Evolutionary conservation across 495 filamentous ascomycete genomes (phyloP).

Genomic region (Xylaria acuta): DNA sequence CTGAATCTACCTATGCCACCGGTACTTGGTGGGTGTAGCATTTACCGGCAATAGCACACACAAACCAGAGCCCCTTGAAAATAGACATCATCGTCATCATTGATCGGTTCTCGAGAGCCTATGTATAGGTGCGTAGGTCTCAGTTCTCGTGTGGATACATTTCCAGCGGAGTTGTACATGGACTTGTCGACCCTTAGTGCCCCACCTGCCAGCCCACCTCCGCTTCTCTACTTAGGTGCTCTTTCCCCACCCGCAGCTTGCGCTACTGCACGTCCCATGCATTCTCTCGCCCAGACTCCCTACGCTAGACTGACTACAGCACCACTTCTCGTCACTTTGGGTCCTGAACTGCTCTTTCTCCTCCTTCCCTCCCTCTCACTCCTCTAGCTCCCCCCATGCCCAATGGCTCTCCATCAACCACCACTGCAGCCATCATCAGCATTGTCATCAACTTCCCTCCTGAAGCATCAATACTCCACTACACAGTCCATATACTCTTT

Average conservation of each 20-base stretch:
- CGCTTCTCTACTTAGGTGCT: slow-evolving; percentile 2
- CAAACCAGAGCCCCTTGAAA: not conserved
- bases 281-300: slow-evolving; percentile 3
- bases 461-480: not conserved
- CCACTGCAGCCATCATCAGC: not conserved
- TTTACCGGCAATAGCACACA: not conserved
- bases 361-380: slow-evolving; percentile 17
- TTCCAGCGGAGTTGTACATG: not conserved
- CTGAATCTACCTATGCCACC: not conserved
- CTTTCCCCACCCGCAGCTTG: slow-evolving; percentile 22
- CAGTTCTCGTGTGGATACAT: not conserved
- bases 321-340: slow-evolving; percentile 17
- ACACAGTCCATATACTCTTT: not conserved
- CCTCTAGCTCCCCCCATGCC: not conserved
- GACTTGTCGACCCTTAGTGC: not conserved
- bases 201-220: slow-evolving; percentile 15
- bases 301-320: slow-evolving; percentile 1
- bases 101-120: not conserved
- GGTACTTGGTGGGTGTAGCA: not conserved
- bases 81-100: not conserved
- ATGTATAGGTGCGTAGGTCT: not conserved
- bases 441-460: not conserved
- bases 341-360: slow-evolving; percentile 16
- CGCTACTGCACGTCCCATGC: slow-evolving; percentile 27
- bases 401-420: slow-evolving; percentile 15